Base-by-base conservation (phyloP, 2,329 filamentous ascomycete species). In the Aspergillus aculeatinus region DNA sequence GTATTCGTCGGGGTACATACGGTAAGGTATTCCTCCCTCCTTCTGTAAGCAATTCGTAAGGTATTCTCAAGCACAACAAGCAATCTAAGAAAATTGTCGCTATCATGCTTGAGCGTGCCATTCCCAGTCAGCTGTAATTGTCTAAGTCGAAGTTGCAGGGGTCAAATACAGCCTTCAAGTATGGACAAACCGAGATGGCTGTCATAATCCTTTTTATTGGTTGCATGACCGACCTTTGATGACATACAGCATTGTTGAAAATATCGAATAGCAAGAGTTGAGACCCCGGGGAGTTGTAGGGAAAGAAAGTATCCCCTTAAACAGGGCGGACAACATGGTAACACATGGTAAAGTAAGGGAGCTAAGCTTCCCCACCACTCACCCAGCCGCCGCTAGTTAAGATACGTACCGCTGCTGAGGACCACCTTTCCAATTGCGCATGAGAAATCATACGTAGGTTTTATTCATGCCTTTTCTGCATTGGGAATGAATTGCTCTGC, bases 301-400 rank as follows among this genome's bases (percentile, higher is more conserved):
- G 27, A 29, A 29, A 29, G 27, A 29, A 19, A 44, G 5, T n/a
- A 53, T 42, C 35, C 51, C 21, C 16, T 23, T 33, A 53, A 42
- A 42, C 51, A 44, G 51, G 51, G 25, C 19, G n/a, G 16, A 31
- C 27, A 35, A 33, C 21, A 21, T 33, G 23, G 42, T 52, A 52
- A 55, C 16, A 44, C 48, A 55, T 19, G 42, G 53, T 55, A 48
- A 48, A 14, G 48, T 50, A 31, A 27, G 48, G 48, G 25, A 50
- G 29, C 39, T 55, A 55, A 55, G 52, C 39, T 25, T 48, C 25
- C 39, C 53, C n/a, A 48, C 48, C 53, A 25, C 10, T 23, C 5
- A 25, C 14, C n/a, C 11, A 55, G n/a, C 42, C 33, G 19, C 21
- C 51, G 35, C 21, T 35, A n/a, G 7, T 29, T 29, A 9, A 7